These are phyloP conservation scores for Teunomyces lycoperdinae DNA, from an alignment of 805 yeast genomes.

Conservation along the genomic window DNA sequence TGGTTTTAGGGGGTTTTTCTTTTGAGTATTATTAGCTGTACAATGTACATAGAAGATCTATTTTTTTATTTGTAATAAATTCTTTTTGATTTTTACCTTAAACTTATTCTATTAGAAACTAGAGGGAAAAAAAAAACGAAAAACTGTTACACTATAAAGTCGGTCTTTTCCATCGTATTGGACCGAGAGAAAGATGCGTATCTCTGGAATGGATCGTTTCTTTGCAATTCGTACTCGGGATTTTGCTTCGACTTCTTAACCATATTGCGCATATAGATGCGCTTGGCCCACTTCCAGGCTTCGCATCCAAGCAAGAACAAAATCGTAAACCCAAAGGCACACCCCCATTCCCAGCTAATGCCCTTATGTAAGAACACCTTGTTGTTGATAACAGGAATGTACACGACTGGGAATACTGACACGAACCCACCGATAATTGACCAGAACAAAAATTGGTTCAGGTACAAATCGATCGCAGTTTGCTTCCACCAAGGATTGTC, in stretches of 20 bases:
- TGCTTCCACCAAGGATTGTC: slow-evolving; percentile 54
- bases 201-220: slow-evolving; percentile 58
- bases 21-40: slow-evolving; percentile 1
- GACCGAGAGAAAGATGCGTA: slow-evolving; percentile 58
- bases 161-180: slow-evolving; percentile 36
- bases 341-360: slow-evolving; percentile 79
- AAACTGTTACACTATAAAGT: slow-evolving; percentile 1
- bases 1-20: slow-evolving; percentile 1
- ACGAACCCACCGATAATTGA: slow-evolving; percentile 68
- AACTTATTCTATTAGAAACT: neutral
- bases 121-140: neutral
- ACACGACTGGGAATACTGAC: slow-evolving; percentile 76
- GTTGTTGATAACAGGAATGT: slow-evolving; percentile 82
- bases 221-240: slow-evolving; percentile 65
- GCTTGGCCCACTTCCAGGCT: slow-evolving; percentile 63
- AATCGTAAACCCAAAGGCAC: slow-evolving; percentile 58
- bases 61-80: neutral
- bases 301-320: slow-evolving; percentile 63
- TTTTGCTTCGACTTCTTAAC: slow-evolving; percentile 39
- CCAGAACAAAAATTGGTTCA: slow-evolving; percentile 77
- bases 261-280: slow-evolving; percentile 47
- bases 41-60: neutral
- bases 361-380: slow-evolving; percentile 71
- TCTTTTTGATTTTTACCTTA: neutral
- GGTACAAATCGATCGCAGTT: slow-evolving; percentile 64